A percentile compares a stretch with the other conserved stretches of the same genome.
Evolutionary conservation across 2,329 filamentous ascomycete genomes (phyloP).

Genomic region (Dothideomycetes sp.): DNA sequence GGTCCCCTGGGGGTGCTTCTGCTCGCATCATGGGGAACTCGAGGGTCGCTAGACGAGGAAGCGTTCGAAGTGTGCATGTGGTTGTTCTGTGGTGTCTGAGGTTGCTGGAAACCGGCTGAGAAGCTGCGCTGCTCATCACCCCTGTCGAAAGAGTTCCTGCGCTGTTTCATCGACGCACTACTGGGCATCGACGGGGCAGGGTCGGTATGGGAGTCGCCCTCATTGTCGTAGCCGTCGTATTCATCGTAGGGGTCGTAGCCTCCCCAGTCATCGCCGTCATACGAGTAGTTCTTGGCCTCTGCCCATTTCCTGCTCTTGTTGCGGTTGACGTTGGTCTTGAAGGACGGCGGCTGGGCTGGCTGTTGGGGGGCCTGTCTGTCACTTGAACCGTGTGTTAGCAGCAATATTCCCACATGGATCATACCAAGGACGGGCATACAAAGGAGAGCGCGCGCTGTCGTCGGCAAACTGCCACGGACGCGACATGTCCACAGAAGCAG

Average conservation of each 20-base stretch:
- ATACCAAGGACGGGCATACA: slow-evolving; percentile 14
- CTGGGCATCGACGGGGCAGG: slow-evolving; percentile 17
- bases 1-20: background rate
- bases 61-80: slow-evolving; percentile 2
- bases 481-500: slow-evolving; percentile 17
- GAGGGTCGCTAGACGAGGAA: slow-evolving; percentile 2
- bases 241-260: slow-evolving; percentile 48
- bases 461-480: slow-evolving; percentile 29
- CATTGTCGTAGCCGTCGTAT: slow-evolving; percentile 38
- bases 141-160: slow-evolving; percentile 42
- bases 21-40: too few species aligned
- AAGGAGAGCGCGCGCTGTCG: slow-evolving; percentile 24
- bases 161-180: slow-evolving; percentile 3
- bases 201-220: slow-evolving; percentile 30
- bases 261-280: slow-evolving; percentile 92
- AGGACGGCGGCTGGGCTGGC: slow-evolving; percentile 36
- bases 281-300: slow-evolving; percentile 73
- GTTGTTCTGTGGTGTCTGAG: background rate
- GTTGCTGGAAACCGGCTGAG: slow-evolving; percentile 8
- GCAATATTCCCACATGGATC: slow-evolving; percentile 9
- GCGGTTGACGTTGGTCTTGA: slow-evolving; percentile 78
- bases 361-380: slow-evolving; percentile 18
- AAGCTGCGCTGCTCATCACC: slow-evolving; percentile 44
- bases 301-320: slow-evolving; percentile 93
- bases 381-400: slow-evolving; percentile 12